Conservation (phyloP, 176 grass and related monocot genomes). For the Rhynchospora pubera region DNA sequence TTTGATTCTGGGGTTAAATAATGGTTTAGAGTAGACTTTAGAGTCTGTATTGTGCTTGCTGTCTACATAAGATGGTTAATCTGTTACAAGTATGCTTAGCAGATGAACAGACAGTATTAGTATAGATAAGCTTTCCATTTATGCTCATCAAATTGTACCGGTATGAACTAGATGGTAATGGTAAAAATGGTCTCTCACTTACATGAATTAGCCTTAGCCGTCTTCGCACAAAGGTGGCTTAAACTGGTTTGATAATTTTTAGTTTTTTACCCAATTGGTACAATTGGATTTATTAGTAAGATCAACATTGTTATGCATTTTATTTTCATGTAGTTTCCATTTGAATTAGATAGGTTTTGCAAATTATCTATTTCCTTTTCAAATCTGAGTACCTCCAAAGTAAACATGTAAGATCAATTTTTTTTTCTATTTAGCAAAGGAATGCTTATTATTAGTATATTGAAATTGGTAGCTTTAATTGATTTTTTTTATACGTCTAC, state of each 20-base stretch:
- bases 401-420: neutral
- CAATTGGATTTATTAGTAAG: neutral
- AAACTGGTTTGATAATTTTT: neutral
- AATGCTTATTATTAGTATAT: neutral
- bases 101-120: too few species aligned
- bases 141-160: too few species aligned
- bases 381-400: neutral
- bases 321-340: neutral
- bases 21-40: too few species aligned
- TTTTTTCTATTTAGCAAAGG: neutral
- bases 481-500: neutral
- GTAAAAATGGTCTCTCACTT: neutral
- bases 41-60: neutral
- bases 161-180: neutral
- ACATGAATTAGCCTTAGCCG: neutral
- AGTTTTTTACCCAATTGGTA: neutral
- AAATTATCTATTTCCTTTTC: neutral
- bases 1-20: neutral
- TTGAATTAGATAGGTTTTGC: neutral
- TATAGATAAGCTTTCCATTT: too few species aligned
- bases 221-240: neutral
- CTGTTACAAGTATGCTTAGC: neutral
- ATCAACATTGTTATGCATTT: neutral
- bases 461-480: neutral
- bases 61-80: neutral